Conservation (phyloP, 768 basidiomycete genomes). For the Lanmaoa rubissima region DNA sequence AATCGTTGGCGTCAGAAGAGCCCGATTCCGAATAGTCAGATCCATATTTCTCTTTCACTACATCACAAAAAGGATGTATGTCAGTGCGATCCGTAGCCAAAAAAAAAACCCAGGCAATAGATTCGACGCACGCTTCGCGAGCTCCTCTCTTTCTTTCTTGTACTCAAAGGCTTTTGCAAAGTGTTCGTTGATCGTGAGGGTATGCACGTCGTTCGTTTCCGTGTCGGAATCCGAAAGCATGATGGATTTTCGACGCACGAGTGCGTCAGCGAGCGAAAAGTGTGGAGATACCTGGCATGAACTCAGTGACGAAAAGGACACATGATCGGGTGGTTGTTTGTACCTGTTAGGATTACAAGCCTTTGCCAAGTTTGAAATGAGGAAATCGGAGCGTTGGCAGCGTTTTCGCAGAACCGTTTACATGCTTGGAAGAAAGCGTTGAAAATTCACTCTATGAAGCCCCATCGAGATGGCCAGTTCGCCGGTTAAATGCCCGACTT, state of each 20-base stretch:
- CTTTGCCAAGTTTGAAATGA: not conserved
- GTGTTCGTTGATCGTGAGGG: constrained; percentile 68
- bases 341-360: constrained; percentile 17
- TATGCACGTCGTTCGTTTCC: constrained; percentile 42
- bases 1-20: constrained; percentile 32
- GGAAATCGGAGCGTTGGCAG: no score
- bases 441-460: no score
- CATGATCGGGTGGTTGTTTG: constrained; percentile 14
- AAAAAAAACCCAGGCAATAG: not conserved
- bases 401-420: no score
- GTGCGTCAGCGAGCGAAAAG: not conserved
- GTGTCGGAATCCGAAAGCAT: constrained; percentile 54
- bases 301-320: not conserved
- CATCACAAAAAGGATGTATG: not conserved
- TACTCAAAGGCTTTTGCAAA: constrained; percentile 82
- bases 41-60: constrained; percentile 88
- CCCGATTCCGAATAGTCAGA: constrained; percentile 52
- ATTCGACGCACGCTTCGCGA: constrained; percentile 60
- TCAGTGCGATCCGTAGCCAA: not conserved
- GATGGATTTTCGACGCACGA: not conserved
- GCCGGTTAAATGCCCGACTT: no score
- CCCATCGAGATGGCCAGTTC: no score
- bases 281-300: not conserved
- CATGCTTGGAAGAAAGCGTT: no score
- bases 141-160: constrained; percentile 83